Evolutionary conservation across 2,329 filamentous ascomycete species (phyloP), one percentile per base, ranked within the genome.

Genomic region (Claviceps pazoutovae): DNA sequence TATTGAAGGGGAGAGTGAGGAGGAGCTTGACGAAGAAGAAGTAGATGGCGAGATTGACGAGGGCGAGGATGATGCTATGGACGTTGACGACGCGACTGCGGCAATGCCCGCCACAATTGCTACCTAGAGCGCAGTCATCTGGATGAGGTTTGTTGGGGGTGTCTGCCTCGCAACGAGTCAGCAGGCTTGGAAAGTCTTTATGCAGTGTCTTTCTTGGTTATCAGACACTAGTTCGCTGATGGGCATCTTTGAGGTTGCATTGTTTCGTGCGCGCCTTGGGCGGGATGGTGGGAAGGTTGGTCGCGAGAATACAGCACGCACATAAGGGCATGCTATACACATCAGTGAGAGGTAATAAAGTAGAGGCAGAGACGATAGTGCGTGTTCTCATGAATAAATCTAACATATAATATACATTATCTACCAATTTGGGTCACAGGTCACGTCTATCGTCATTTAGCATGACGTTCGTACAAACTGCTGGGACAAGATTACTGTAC

Each of bases 1-100:
- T 64, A 80, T 89, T 46, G 86, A 88, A 61, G 83, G 81, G 51
- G 86, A 89, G 66, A 87, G 82, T 59, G 82, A 82, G 58, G 84
- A 84, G 36, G 82, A 82, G 55, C 80, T 87, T 23, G 80, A 83
- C 50, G 82, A 84, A 14, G 76, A 83, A 38, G 69, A 71, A 48
- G 66, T n/a, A 53, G 68, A 69, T 54, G 66, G 51, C 36, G 50
- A 51, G n/a, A 53, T 23, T 14, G 49, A 46, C n/a, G 50, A 14
- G 17, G 63, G 49, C 7, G 66, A 62, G 13, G 67, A 68, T 48
- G 73, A 71, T 53, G 71, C 70, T 47, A 76, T 77, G 74, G 74
- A 78, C 48, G 70, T 77, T 46, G 74, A 77, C 55, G 61, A 59
- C 49, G 53, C 62, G 30, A 52, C 62, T n/a, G 53, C 62, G 45